Evolutionary conservation across 169 alveolate genomes (phyloP).

Genomic region (Condylostoma magnum): DNA sequence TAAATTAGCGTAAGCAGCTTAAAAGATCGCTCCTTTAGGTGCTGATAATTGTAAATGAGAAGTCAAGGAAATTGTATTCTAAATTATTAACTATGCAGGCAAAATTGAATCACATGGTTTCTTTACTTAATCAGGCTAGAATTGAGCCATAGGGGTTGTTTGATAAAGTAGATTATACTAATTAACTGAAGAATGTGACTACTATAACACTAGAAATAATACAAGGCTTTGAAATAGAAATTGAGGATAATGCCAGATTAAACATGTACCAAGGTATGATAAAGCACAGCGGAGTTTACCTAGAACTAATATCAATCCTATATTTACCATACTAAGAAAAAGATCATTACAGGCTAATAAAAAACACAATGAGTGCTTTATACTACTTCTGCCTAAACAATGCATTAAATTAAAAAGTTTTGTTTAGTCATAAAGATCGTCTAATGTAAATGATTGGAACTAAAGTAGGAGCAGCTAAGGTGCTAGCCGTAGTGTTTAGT

Average conservation of each 20-base stretch:
- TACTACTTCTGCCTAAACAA: background rate
- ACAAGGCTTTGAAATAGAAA: background rate
- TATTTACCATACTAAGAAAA: background rate
- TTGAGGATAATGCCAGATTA: background rate
- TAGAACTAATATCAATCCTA: background rate
- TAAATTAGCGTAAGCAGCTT: conserved; percentile 4
- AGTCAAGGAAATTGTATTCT: no score
- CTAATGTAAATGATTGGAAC: background rate
- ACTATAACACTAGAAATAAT: background rate
- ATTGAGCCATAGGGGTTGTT: no score
- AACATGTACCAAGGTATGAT: background rate
- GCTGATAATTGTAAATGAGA: no score
- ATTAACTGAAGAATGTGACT: conserved; percentile 8
- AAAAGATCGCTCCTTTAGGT: background rate
- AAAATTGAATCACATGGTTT: no score
- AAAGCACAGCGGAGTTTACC: background rate
- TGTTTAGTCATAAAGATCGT: background rate
- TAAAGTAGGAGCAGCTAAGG: background rate
- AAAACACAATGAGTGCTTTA: background rate
- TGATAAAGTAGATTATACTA: no score
- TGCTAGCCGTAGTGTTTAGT: conserved; percentile 4
- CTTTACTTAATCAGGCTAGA: no score
- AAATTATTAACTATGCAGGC: no score
- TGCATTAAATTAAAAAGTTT: background rate
- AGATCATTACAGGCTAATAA: background rate